These are phyloP conservation scores for Cryptococcus hybrid DNA, from an alignment of 1,284 basidiomycete species.

Conservation along the genomic window DNA sequence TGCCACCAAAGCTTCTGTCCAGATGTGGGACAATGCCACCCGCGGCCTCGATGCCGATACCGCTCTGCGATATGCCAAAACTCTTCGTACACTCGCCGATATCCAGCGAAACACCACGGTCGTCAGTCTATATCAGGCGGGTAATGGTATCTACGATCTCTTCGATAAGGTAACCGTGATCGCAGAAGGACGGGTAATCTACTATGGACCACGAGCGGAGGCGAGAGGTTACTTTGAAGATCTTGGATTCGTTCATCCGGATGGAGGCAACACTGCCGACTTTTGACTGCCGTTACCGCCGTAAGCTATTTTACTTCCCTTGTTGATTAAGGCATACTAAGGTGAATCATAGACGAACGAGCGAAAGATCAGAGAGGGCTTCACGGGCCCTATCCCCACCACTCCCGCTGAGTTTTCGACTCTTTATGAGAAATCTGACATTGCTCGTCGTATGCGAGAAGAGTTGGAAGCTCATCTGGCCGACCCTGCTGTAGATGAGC, in stretches of 20 bases:
- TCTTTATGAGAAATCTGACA: conserved; percentile 30
- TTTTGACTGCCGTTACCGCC: conserved; percentile 62
- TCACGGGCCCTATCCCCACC: conserved; percentile 55
- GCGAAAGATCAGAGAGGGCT: conserved; percentile 56
- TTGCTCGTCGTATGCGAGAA: conserved; percentile 26
- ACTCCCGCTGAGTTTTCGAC: conserved; percentile 60
- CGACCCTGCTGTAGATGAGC: conserved; percentile 10
- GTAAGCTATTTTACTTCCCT: conserved; percentile 15
- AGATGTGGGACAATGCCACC: conserved; percentile 61
- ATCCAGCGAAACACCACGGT: conserved; percentile 73
- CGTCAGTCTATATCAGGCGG: conserved; percentile 79
- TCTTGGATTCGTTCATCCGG: conserved; percentile 63
- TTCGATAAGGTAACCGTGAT: conserved; percentile 73
- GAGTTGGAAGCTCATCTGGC: conserved; percentile 33
- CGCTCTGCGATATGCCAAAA: conserved; percentile 72
- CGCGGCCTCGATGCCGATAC: conserved; percentile 75
- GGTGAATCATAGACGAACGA: conserved; percentile 47
- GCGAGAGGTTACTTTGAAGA: conserved; percentile 75
- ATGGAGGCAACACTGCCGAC: conserved; percentile 54
- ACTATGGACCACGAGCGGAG: conserved; percentile 68
- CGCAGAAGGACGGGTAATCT: conserved; percentile 75
- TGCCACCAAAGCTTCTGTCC: conserved; percentile 59
- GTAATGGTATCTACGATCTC: conserved; percentile 56
- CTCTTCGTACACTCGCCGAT: conserved; percentile 73
- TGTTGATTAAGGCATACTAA: neutral